A percentile compares a stretch with the other conserved stretches of the same genome.
These are phyloP conservation scores for Mallotus repandus DNA, from an alignment of 441 rosid species.

Conservation along the genomic window DNA sequence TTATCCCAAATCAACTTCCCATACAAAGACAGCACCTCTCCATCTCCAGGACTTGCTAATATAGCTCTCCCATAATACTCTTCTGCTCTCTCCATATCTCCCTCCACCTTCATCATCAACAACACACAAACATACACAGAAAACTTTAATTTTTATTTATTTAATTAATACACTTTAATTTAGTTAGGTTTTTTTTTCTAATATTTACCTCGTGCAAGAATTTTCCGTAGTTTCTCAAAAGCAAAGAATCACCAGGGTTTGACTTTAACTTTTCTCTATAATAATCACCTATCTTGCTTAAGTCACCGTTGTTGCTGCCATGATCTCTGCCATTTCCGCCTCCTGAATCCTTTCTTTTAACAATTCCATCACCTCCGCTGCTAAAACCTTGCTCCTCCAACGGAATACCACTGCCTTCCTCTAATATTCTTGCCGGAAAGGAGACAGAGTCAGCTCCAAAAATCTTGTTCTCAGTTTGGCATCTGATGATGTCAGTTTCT, in stretches of 20 bases:
- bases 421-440: conserved; percentile 40
- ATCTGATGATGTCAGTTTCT: conserved; percentile 33
- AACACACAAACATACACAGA: background rate
- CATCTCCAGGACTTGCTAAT: conserved; percentile 71
- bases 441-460: conserved; percentile 31
- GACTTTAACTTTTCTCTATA: conserved; percentile 61
- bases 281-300: conserved; percentile 58
- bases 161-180: background rate
- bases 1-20: conserved; percentile 81
- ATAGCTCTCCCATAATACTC: conserved; percentile 84
- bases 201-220: conserved; percentile 63
- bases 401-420: conserved; percentile 42
- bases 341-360: conserved; percentile 15
- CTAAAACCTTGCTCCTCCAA: conserved; percentile 38
- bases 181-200: background rate
- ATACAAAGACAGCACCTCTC: conserved; percentile 64
- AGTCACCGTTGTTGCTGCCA: conserved; percentile 17
- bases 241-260: conserved; percentile 56
- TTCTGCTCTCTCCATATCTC: conserved; percentile 56
- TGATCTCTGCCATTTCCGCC: conserved; percentile 24
- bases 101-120: conserved; percentile 59
- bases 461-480: conserved; percentile 18
- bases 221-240: conserved; percentile 72
- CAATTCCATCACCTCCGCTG: conserved; percentile 38
- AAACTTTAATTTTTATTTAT: background rate